Evolutionary conservation across 441 rosid genomes (phyloP), one percentile per base, ranked within the genome.

Genomic region (Gossypium lobatum): DNA sequence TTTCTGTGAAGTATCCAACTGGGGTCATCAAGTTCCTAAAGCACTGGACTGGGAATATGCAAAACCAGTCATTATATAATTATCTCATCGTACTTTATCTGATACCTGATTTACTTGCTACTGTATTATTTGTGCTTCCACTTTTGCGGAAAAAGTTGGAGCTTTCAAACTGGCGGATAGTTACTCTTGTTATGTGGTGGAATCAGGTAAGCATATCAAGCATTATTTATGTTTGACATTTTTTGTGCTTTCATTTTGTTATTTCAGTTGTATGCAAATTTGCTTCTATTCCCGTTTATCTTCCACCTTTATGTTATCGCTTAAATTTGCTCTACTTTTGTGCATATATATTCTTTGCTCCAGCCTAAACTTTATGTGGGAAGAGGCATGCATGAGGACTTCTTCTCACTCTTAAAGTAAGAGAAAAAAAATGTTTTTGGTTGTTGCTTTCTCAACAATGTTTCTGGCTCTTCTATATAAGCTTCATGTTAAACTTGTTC

Each of bases 151-250:
- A 93, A 54, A 76, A 77, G 77, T 89, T 92, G 75, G 93, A 90
- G 82, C 82, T 87, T 61, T 92, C 96, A 58, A 77, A 92, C 81
- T 76, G 73, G 68, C 83, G 76, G 82, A 81, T 92, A 77, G 78
- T 87, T 80, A 88, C 82, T 88, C 84, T 92, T 63, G 78, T 88
- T 84, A 89, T 90, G 97, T 92, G 97, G 97, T 92, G 97, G 97
- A 89, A 95, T 75, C 97, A 88, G 96, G 97, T 88, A 80, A 74
- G 78, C 80, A 62, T 31, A 70, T 4, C 39, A 73, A 66, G 62
- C 31, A 57, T 61, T 58, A 39, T 9, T 69, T 46, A 6, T 55
- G 59, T 18, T 71, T 13, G 54, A 37, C 18, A 20, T 16, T 39
- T 23, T 53, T 45, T n/a, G 48, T 66, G 61, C 9, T 23, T 31